Conservation (phyloP, 805 yeast species). For the Jamesozyma hellenica region DNA sequence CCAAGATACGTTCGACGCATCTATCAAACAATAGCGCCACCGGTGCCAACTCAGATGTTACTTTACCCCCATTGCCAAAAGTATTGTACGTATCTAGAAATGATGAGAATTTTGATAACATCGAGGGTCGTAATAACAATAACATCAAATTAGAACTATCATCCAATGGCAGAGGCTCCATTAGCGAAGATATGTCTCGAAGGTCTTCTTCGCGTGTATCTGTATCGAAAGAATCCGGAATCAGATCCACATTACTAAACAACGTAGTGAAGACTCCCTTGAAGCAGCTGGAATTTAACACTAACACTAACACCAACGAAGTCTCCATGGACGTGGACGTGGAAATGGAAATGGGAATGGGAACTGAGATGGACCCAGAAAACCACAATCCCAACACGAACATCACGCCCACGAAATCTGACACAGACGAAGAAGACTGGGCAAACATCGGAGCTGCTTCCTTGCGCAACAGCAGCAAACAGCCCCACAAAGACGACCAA, state of each 20-base stretch:
- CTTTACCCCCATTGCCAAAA: slow-evolving; percentile 5
- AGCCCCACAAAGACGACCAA: slow-evolving; percentile 6
- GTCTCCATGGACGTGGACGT: too few relatives aligned
- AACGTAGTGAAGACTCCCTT: too few relatives aligned
- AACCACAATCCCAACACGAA: not conserved
- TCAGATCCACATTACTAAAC: slow-evolving; percentile 27
- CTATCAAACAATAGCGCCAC: not conserved
- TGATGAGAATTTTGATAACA: slow-evolving; percentile 3
- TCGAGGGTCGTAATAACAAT: not conserved
- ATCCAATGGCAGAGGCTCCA: not conserved
- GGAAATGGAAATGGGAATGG: too few relatives aligned
- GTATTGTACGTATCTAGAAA: slow-evolving; percentile 3
- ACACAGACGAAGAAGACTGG: slow-evolving; percentile 98
- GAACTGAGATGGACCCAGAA: too few relatives aligned
- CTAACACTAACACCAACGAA: too few relatives aligned
- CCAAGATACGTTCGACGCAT: slow-evolving; percentile 5
- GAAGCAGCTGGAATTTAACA: too few relatives aligned
- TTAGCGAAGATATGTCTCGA: slow-evolving; percentile 18
- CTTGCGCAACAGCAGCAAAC: slow-evolving; percentile 22
- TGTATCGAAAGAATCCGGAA: slow-evolving; percentile 28
- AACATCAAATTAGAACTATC: not conserved
- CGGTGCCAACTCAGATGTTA: slow-evolving; percentile 28
- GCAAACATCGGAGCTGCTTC: slow-evolving; percentile 74
- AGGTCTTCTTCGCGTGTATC: slow-evolving; percentile 30
- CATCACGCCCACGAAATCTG: slow-evolving; percentile 34